Conservation (phyloP, 768 basidiomycete genomes). For the Mycena crocata region DNA sequence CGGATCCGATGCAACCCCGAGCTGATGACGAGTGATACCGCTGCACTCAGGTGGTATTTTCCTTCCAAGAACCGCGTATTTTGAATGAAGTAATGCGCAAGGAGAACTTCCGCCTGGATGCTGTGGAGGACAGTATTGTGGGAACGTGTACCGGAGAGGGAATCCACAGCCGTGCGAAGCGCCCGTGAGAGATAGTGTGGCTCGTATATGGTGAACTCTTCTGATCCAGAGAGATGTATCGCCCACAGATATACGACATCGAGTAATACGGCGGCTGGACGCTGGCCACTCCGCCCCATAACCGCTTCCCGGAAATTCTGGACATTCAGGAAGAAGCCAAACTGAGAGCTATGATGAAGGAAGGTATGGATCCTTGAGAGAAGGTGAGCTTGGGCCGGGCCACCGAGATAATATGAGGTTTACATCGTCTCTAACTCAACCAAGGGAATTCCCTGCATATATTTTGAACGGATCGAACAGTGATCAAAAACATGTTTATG, state of each 20-base stretch:
- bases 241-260: slow-evolving; percentile 35
- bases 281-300: slow-evolving; percentile 35
- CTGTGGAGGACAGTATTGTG: slow-evolving; percentile 47
- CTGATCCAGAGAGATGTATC: slow-evolving; percentile 32
- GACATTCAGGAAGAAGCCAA: slow-evolving; percentile 61
- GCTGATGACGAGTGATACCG: slow-evolving; percentile 47
- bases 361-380: slow-evolving; percentile 30
- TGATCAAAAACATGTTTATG: too few relatives aligned
- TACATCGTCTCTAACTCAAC: slow-evolving; percentile 29
- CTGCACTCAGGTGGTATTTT: slow-evolving; percentile 54
- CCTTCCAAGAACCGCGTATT: slow-evolving; percentile 57
- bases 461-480: not conserved
- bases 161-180: slow-evolving; percentile 24
- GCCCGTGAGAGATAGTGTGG: slow-evolving; percentile 32
- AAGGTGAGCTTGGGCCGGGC: not conserved
- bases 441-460: slow-evolving; percentile 11
- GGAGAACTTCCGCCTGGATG: slow-evolving; percentile 55
- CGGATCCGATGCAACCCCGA: slow-evolving; percentile 45
- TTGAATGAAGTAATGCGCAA: slow-evolving; percentile 58
- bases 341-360: slow-evolving; percentile 40
- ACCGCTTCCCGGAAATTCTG: slow-evolving; percentile 46
- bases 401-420: not conserved
- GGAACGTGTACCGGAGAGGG: slow-evolving; percentile 37
- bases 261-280: slow-evolving; percentile 28
- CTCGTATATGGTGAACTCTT: slow-evolving; percentile 27